phyloP scores from a whole-genome alignment of 1,284 basidiomycete genomes.

The Sporisorium sorghi region DNA sequence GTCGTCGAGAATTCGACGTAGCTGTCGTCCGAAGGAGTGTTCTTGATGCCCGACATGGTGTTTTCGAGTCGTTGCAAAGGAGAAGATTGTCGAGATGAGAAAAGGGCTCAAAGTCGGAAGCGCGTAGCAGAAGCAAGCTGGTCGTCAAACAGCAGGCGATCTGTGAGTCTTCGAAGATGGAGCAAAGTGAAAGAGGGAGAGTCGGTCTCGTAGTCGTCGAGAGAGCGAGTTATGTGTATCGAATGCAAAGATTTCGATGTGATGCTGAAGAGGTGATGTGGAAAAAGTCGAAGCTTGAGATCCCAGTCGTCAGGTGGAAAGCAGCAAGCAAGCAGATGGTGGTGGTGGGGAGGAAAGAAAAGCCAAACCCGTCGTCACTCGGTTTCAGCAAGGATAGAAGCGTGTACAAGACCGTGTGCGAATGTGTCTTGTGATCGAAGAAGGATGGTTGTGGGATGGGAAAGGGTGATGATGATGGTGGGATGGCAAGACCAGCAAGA shows the following conservation, averaged over 20 bases:
- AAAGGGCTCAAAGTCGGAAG: not conserved
- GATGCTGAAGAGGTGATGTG: slow-evolving; percentile 1
- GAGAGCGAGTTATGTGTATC: not conserved
- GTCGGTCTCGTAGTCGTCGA: slow-evolving; percentile 17
- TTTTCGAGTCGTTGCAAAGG: not conserved
- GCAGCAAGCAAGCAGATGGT: slow-evolving; percentile 26
- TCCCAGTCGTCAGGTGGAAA: slow-evolving; percentile 44
- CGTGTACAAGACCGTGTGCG: not conserved
- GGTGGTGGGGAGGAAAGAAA: slow-evolving; percentile 3
- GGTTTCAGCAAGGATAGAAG: slow-evolving; percentile 29
- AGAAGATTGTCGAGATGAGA: not conserved
- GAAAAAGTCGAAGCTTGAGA: slow-evolving; percentile 22
- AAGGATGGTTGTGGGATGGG: slow-evolving; percentile 8
- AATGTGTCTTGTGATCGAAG: slow-evolving; percentile 12
- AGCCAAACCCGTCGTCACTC: slow-evolving; percentile 51
- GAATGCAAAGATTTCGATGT: not conserved
- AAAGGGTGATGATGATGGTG: slow-evolving; percentile 11
- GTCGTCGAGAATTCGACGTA: slow-evolving; percentile 47
- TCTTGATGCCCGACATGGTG: slow-evolving; percentile 43
- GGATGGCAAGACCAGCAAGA: slow-evolving; percentile 32
- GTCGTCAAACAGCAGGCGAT: slow-evolving; percentile 47
- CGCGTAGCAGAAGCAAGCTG: slow-evolving; percentile 27
- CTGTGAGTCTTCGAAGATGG: slow-evolving; percentile 9
- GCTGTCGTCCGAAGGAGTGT: slow-evolving; percentile 50
- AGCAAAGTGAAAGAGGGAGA: slow-evolving; percentile 9